Evolutionary conservation across 768 basidiomycete species (phyloP), one percentile per base, ranked within the genome.

Genomic region (Termitomyces sp.): DNA sequence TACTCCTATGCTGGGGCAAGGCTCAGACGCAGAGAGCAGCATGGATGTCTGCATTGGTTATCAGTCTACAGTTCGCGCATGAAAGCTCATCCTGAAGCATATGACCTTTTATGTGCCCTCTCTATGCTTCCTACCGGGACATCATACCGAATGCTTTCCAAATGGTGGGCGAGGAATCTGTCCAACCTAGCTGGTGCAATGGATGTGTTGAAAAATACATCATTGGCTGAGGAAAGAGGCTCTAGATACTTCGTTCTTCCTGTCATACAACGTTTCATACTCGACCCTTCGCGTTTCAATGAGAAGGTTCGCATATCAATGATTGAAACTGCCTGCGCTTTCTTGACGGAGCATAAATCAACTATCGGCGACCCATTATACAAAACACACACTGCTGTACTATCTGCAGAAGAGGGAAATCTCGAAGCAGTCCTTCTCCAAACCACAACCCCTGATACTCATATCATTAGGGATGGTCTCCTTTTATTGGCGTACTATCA

Each of bases 81-180:
- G 34, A 16, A 27, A 13, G 45, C 41, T 9, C 20, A 54, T 31
- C 65, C 55, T 31, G 59, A 48, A 16, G 58, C 54, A 22, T 33
- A 36, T 4, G 47, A 45, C 5, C 64, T 67, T 13, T 53, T 67
- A 20, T 55, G 61, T 30, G 47, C 61, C 27, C 58, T 72, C 33
- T 65, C 69, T 16, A 52, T 70, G 47, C 66, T 72, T 22, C 70
- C 71, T 0, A 63, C 58, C 13, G 71, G 71, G 3, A 61, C 65
- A 22, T 44, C 55, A 12, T 51, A 56, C 2, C 34, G 58, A 1
- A 44, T 61, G 42, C 54, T 70, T 20, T 12, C 9, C 0, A 48
- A 55, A 57, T 63, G 58, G 61, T 59, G 58, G 58, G 58, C 59
- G 1, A 52, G 51, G 2, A 27, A 30, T n/a, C 5, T 67, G 2